These are phyloP conservation scores for Urtica urens DNA, from an alignment of 306 rosid species.

Conservation along the genomic window DNA sequence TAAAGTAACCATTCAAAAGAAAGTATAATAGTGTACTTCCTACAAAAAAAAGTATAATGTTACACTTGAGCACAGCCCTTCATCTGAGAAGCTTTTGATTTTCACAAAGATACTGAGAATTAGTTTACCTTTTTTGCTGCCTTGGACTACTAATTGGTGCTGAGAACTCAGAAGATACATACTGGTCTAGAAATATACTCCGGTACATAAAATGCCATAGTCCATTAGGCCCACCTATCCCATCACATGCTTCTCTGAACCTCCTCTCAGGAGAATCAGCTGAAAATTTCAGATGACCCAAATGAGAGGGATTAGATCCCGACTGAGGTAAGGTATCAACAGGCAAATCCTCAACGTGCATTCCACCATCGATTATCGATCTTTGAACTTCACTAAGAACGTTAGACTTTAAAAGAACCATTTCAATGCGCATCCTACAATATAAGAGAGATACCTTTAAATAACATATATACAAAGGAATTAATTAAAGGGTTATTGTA, in stretches of 20 bases:
- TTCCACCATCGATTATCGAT: constrained; percentile 81
- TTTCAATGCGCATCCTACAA: constrained; percentile 69
- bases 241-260: constrained; percentile 37
- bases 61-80: neutral
- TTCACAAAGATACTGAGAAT: neutral
- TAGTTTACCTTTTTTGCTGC: constrained; percentile 71
- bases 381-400: constrained; percentile 82
- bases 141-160: constrained; percentile 50
- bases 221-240: constrained; percentile 70
- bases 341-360: constrained; percentile 82
- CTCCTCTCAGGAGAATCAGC: constrained; percentile 61
- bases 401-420: constrained; percentile 74
- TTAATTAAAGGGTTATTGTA: no score
- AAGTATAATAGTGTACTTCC: no score
- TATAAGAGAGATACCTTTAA: no score
- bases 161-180: constrained; percentile 84
- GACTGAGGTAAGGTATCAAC: constrained; percentile 42
- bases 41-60: neutral
- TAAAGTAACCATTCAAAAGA: constrained; percentile 19
- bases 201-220: constrained; percentile 95
- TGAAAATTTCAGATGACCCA: constrained; percentile 44
- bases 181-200: constrained; percentile 83
- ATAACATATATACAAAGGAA: no score
- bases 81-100: neutral
- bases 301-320: constrained; percentile 39